A percentile compares a stretch with the other conserved stretches of the same genome.
These are phyloP conservation scores for Symmetrospora coprosmae DNA, from an alignment of 768 basidiomycete genomes.

Conservation along the genomic window DNA sequence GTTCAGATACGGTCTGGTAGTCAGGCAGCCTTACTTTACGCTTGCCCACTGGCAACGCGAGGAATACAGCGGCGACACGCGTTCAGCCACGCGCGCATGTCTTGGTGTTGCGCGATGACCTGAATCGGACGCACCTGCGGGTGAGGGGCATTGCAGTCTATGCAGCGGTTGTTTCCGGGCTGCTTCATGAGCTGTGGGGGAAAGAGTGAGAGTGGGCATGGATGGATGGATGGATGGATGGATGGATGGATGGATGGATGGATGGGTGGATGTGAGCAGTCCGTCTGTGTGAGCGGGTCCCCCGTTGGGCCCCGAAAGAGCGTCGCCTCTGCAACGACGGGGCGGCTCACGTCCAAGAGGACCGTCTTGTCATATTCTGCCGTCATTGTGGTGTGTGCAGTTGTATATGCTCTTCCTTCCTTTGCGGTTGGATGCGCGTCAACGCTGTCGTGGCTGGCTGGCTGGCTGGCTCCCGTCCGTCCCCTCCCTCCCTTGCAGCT, in stretches of 20 bases:
- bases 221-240: no score
- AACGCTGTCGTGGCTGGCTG: no score
- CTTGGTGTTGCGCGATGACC: background rate
- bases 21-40: conserved; percentile 17
- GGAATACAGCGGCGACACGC: no score
- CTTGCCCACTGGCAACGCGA: conserved; percentile 14
- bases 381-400: background rate
- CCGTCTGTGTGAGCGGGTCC: no score
- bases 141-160: conserved; percentile 7
- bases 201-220: no score
- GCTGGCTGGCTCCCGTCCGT: background rate
- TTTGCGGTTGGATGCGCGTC: background rate
- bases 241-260: no score
- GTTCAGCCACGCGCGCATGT: background rate
- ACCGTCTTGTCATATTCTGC: conserved; percentile 20
- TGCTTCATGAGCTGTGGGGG: conserved; percentile 9
- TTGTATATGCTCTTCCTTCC: background rate
- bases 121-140: background rate
- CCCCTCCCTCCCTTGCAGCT: background rate
- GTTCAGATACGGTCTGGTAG: no score
- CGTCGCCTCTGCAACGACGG: background rate
- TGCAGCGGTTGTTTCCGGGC: conserved; percentile 14
- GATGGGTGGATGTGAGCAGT: no score
- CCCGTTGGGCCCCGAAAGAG: no score
- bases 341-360: conserved; percentile 10